A percentile compares a stretch with the other conserved stretches of the same genome.
Conservation (phyloP, 2,329 filamentous ascomycete species). For the Monilinia fructigena region DNA sequence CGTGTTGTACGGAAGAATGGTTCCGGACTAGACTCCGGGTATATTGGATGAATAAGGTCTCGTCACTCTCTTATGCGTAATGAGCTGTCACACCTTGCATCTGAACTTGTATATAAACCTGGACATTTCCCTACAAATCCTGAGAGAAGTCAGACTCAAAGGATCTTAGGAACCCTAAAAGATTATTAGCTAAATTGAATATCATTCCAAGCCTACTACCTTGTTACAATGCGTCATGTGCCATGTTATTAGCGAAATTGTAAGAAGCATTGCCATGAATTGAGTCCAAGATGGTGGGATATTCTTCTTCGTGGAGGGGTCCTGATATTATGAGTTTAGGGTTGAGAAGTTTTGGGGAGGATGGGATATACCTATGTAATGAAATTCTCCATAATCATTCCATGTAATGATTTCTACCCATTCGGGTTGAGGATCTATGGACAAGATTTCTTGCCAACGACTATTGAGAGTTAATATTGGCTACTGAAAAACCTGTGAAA, state of each 20-base stretch:
- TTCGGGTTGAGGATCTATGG: conserved; percentile 8
- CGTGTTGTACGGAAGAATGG: no score
- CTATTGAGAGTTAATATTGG: not conserved
- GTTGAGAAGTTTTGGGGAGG: not conserved
- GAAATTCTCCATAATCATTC: conserved; percentile 17
- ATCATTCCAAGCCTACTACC: no score
- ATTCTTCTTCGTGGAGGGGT: not conserved
- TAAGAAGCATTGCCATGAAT: not conserved
- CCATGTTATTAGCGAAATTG: not conserved
- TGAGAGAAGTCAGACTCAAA: no score
- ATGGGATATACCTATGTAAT: not conserved
- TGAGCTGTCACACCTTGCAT: no score
- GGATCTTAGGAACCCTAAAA: no score
- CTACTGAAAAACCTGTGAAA: not conserved
- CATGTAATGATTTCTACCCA: conserved; percentile 3
- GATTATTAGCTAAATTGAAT: no score
- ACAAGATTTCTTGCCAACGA: conserved; percentile 2
- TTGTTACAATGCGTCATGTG: not conserved
- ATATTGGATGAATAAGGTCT: no score
- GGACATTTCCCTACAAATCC: no score
- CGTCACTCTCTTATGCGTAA: no score
- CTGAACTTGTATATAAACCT: no score
- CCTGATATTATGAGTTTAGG: not conserved
- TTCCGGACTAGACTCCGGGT: no score
- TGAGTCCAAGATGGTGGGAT: not conserved